Percentiles rank a stretch among this genome's conserved stretches.
These are phyloP conservation scores for Hypoxylon sp. DNA, from an alignment of 2,329 filamentous ascomycete genomes.

Conservation along the genomic window DNA sequence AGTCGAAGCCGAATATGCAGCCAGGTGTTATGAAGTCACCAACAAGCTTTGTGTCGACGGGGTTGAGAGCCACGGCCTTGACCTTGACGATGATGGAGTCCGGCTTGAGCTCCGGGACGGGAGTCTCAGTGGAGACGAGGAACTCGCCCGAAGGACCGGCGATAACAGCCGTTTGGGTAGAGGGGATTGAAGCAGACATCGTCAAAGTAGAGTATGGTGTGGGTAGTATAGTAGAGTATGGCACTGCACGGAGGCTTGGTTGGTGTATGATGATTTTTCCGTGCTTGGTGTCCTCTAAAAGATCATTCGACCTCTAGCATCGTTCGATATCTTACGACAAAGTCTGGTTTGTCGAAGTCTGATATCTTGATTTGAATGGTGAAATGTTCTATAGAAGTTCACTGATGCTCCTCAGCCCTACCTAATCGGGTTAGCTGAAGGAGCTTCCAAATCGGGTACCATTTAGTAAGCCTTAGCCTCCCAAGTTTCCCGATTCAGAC, in stretches of 20 bases:
- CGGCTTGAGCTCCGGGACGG: slow-evolving; percentile 32
- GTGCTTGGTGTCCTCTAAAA: slow-evolving; percentile 21
- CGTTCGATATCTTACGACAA: slow-evolving; percentile 25
- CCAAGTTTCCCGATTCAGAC: slow-evolving; percentile 9
- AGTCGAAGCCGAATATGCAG: slow-evolving; percentile 46
- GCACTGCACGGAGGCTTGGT: slow-evolving; percentile 6
- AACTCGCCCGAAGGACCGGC: slow-evolving; percentile 26
- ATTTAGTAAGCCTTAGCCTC: slow-evolving; percentile 19
- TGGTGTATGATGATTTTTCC: slow-evolving; percentile 2
- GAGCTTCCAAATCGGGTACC: slow-evolving; percentile 17
- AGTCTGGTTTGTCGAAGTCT: slow-evolving; percentile 9
- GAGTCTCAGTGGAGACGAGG: slow-evolving; percentile 26
- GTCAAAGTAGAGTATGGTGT: not conserved
- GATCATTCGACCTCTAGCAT: slow-evolving; percentile 23
- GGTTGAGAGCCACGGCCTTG: slow-evolving; percentile 47
- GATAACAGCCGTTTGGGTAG: slow-evolving; percentile 33
- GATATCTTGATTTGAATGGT: slow-evolving; percentile 21
- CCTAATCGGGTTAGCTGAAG: slow-evolving; percentile 13
- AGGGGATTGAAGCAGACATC: slow-evolving; percentile 30
- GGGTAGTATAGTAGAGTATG: not conserved
- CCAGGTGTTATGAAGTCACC: slow-evolving; percentile 33
- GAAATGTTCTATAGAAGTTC: slow-evolving; percentile 8
- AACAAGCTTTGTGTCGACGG: slow-evolving; percentile 46
- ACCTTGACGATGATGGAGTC: slow-evolving; percentile 39
- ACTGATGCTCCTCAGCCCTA: not conserved